Evolutionary conservation across 768 basidiomycete genomes (phyloP).

Genomic region (Fistulinella prunicolor): DNA sequence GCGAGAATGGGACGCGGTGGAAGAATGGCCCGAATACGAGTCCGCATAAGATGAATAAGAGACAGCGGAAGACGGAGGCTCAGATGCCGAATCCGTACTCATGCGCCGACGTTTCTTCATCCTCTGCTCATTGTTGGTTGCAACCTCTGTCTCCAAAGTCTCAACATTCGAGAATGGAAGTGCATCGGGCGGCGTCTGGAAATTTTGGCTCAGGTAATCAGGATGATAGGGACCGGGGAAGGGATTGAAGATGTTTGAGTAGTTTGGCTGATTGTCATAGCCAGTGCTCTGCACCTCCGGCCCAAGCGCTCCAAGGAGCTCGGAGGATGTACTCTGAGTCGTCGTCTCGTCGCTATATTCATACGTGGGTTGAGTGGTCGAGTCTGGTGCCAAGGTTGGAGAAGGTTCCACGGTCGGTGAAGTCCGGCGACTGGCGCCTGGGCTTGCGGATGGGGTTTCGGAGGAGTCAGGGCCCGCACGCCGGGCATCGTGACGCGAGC

Average conservation of each 20-base stretch:
- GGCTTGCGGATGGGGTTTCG: slow-evolving; percentile 74
- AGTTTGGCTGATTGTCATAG: slow-evolving; percentile 29
- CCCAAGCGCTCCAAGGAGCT: slow-evolving; percentile 48
- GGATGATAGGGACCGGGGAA: slow-evolving; percentile 77
- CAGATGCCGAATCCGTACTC: slow-evolving; percentile 55
- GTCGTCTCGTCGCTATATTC: slow-evolving; percentile 48
- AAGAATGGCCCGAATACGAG: slow-evolving; percentile 57
- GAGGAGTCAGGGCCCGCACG: slow-evolving; percentile 49
- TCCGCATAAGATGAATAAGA: slow-evolving; percentile 63
- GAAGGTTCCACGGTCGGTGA: slow-evolving; percentile 61
- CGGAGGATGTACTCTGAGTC: slow-evolving; percentile 44
- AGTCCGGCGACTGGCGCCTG: slow-evolving; percentile 68
- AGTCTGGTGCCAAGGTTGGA: slow-evolving; percentile 69
- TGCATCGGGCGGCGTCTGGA: slow-evolving; percentile 43
- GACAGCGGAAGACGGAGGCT: slow-evolving; percentile 58
- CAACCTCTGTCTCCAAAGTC: slow-evolving; percentile 41
- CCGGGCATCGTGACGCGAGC: slow-evolving; percentile 77
- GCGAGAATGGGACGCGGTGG: slow-evolving; percentile 56
- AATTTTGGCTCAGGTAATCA: slow-evolving; percentile 60
- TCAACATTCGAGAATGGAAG: slow-evolving; percentile 54
- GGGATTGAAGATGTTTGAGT: slow-evolving; percentile 37
- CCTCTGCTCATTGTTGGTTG: slow-evolving; percentile 31
- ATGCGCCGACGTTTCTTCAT: slow-evolving; percentile 67
- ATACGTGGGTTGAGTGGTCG: slow-evolving; percentile 56
- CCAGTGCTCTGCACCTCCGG: slow-evolving; percentile 23